Evolutionary conservation across 805 yeast species (phyloP).

Genomic region (Wickerhamomyces chambardii): DNA sequence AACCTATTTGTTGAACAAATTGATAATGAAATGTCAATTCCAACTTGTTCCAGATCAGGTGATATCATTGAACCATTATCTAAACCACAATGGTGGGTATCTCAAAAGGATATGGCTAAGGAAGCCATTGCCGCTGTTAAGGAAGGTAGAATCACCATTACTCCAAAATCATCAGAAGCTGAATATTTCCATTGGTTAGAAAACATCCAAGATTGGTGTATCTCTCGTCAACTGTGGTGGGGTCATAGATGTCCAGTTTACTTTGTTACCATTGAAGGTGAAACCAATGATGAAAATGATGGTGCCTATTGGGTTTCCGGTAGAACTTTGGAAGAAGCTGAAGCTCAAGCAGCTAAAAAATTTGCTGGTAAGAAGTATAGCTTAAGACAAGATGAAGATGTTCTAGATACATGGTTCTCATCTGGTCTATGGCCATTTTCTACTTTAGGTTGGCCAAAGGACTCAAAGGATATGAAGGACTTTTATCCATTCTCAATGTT

Average conservation of each 20-base stretch:
- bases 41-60: constrained; percentile 92
- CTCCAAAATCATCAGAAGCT: constrained; percentile 84
- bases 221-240: constrained; percentile 92
- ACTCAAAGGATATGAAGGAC: constrained; percentile 60
- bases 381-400: constrained; percentile 95
- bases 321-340: constrained; percentile 74
- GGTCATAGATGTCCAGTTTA: constrained; percentile 98
- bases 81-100: constrained; percentile 99
- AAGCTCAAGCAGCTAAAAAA: constrained; percentile 63
- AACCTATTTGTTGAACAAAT: constrained; percentile 77
- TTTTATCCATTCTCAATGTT: constrained; percentile 90
- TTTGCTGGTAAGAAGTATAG: constrained; percentile 66
- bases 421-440: constrained; percentile 98
- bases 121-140: constrained; percentile 82
- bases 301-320: constrained; percentile 90
- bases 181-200: constrained; percentile 95
- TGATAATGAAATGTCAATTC: constrained; percentile 94
- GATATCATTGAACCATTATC: constrained; percentile 93
- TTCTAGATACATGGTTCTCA: constrained; percentile 97
- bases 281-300: constrained; percentile 43
- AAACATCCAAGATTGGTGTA: constrained; percentile 98
- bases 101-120: constrained; percentile 81
- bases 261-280: constrained; percentile 74
- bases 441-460: constrained; percentile 92
- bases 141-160: constrained; percentile 69